Conservation (phyloP, 73 alveolate genomes). For the Tetrahymena thermophila region DNA sequence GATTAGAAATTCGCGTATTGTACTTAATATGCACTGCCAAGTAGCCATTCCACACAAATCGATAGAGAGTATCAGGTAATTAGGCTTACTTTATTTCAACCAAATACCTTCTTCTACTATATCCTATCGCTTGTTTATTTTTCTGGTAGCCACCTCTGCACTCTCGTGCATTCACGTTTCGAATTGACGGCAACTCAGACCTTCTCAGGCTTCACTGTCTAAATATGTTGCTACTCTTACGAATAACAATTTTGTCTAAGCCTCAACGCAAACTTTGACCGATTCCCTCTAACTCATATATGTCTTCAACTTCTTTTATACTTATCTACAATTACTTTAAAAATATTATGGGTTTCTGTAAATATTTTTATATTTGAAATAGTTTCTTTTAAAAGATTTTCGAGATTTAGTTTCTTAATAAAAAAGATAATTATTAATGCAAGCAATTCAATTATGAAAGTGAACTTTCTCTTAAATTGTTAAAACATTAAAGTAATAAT, state of each 20-base stretch:
- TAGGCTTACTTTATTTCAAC: neutral
- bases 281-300: neutral
- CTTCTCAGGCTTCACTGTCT: slow-evolving; percentile 5
- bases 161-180: slow-evolving; percentile 2
- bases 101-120: neutral
- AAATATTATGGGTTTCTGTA: neutral
- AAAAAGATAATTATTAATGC: neutral
- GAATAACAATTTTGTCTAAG: neutral
- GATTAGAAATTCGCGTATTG: slow-evolving; percentile 2
- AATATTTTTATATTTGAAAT: neutral
- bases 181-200: slow-evolving; percentile 3
- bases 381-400: neutral
- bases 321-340: neutral
- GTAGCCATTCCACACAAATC: slow-evolving; percentile 1
- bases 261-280: slow-evolving; percentile 3
- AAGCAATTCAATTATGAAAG: too few species aligned
- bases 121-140: neutral
- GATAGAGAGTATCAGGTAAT: neutral
- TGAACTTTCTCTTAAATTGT: too few species aligned
- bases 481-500: too few species aligned
- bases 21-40: slow-evolving; percentile 1
- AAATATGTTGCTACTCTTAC: neutral
- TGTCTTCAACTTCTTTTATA: neutral
- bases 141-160: slow-evolving; percentile 6
- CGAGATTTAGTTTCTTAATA: too few species aligned